phyloP scores from a whole-genome alignment of 148 eudicot genomes.

The Nepenthes mirabilis region DNA sequence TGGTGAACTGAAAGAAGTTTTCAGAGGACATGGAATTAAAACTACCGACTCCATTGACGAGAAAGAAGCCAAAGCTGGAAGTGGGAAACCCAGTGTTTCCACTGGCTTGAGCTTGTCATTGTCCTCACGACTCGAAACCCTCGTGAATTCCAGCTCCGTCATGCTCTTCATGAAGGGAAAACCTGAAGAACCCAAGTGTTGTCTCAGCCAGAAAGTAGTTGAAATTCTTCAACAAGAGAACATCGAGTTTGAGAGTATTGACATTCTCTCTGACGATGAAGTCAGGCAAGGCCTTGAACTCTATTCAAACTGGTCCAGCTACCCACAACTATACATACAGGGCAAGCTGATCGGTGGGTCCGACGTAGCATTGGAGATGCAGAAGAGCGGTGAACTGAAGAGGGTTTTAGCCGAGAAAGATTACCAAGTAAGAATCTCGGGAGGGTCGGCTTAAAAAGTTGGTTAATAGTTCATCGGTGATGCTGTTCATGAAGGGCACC shows the following conservation, averaged over 20 bases:
- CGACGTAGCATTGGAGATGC: constrained; percentile 89
- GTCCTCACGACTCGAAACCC: constrained; percentile 34
- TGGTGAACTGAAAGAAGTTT: constrained; percentile 64
- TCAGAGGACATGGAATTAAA: constrained; percentile 47
- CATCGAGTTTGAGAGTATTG: constrained; percentile 53
- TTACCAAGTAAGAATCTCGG: constrained; percentile 19
- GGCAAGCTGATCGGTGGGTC: constrained; percentile 96
- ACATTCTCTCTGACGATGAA: constrained; percentile 69
- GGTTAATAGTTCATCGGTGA: constrained; percentile 43
- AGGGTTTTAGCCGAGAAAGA: constrained; percentile 51
- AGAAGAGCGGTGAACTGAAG: constrained; percentile 79
- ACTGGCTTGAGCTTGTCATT: constrained; percentile 53
- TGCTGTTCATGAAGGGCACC: constrained; percentile 89
- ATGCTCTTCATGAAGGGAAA: constrained; percentile 93
- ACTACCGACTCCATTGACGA: constrained; percentile 14
- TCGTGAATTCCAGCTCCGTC: constrained; percentile 55
- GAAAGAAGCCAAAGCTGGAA: constrained; percentile 15
- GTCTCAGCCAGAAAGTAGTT: constrained; percentile 88
- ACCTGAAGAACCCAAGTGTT: constrained; percentile 82
- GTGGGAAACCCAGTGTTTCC: constrained; percentile 13
- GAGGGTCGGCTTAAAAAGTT: constrained; percentile 54
- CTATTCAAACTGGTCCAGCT: constrained; percentile 95
- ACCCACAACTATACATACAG: constrained; percentile 80
- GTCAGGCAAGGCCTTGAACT: constrained; percentile 90
- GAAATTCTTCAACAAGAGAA: constrained; percentile 74